A percentile compares a stretch with the other conserved stretches of the same genome.
phyloP scores from a whole-genome alignment of 305 asterid genomes.

The Fraxinus latifolia region DNA sequence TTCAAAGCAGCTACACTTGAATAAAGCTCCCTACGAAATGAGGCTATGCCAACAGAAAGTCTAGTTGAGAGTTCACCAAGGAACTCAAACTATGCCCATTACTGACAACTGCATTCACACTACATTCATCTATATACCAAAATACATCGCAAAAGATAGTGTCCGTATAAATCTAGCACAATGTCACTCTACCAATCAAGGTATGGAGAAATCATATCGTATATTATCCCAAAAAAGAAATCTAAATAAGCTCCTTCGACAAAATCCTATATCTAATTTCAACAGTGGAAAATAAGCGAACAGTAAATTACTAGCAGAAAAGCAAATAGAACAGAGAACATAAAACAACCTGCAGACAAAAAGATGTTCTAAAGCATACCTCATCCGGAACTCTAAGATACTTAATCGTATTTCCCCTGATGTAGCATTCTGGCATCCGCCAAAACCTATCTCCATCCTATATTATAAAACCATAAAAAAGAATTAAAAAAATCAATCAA shows the following conservation, averaged over 20 bases:
- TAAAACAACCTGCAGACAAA: background rate
- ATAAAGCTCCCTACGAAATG: constrained; percentile 4
- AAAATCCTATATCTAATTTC: background rate
- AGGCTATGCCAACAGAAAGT: background rate
- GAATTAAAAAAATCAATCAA: background rate
- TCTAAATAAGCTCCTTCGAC: background rate
- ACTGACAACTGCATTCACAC: background rate
- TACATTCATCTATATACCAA: background rate
- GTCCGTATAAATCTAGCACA: background rate
- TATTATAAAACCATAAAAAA: background rate
- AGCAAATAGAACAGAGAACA: background rate
- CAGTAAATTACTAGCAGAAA: background rate
- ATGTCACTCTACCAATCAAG: background rate
- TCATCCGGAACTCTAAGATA: constrained; percentile 63
- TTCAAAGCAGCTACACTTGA: background rate
- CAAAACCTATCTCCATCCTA: constrained; percentile 64
- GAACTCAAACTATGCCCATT: background rate
- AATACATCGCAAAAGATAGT: background rate
- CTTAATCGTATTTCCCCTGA: constrained; percentile 57
- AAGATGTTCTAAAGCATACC: constrained; percentile 23
- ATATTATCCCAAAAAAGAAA: background rate
- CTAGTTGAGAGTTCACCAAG: background rate
- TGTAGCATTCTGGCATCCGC: constrained; percentile 66
- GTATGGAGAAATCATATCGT: background rate
- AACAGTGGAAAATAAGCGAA: background rate